These are phyloP conservation scores for Phaeosphaeriaceae sp. DNA, from an alignment of 2,329 filamentous ascomycete species.

Conservation along the genomic window DNA sequence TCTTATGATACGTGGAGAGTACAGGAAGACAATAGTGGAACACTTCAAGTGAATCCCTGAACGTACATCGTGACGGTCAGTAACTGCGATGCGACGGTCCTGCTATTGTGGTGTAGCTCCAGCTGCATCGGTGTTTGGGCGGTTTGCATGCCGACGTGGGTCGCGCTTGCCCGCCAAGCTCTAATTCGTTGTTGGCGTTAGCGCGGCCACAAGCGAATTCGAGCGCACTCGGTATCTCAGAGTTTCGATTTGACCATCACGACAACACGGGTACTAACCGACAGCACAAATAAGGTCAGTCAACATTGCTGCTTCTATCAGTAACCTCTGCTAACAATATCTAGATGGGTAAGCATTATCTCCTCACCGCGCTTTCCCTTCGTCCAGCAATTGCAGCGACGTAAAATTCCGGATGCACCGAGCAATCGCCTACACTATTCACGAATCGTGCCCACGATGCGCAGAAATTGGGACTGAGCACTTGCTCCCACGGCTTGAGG, in stretches of 20 bases:
- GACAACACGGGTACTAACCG: constrained; percentile 49
- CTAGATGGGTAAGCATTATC: constrained; percentile 68
- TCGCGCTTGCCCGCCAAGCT: constrained; percentile 17
- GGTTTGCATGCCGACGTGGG: constrained; percentile 27
- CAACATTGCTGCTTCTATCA: constrained; percentile 6
- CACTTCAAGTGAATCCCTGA: neutral
- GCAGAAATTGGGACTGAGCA: neutral
- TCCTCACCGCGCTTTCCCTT: constrained; percentile 25
- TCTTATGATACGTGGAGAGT: neutral
- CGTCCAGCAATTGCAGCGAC: constrained; percentile 45
- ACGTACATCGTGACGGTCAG: neutral
- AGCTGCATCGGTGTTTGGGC: constrained; percentile 29
- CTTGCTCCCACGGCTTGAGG: neutral
- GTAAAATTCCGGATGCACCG: constrained; percentile 27
- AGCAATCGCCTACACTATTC: constrained; percentile 15
- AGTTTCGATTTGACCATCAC: constrained; percentile 30
- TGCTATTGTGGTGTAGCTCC: neutral
- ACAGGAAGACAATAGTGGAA: neutral
- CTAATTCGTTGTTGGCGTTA: constrained; percentile 20
- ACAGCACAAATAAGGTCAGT: constrained; percentile 64
- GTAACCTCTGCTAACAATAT: constrained; percentile 39
- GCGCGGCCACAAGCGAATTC: constrained; percentile 33
- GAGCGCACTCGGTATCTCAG: constrained; percentile 22
- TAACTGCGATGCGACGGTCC: neutral
- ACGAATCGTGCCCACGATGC: constrained; percentile 1